These are phyloP conservation scores for Puccinia horiana DNA, from an alignment of 1,284 basidiomycete species.

Conservation along the genomic window DNA sequence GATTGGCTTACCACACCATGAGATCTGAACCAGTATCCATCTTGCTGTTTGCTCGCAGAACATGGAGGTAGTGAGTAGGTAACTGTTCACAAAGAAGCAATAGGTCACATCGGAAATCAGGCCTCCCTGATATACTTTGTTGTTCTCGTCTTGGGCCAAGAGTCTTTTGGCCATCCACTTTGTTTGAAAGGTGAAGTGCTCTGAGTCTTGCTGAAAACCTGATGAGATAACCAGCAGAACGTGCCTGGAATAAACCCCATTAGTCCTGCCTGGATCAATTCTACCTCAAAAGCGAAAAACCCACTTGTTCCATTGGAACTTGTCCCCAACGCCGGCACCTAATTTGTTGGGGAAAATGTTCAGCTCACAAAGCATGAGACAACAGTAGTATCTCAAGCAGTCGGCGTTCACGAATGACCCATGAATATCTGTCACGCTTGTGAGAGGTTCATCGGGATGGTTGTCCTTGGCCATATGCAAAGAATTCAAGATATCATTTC, in stretches of 20 bases:
- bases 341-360: background rate
- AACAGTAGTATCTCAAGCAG: background rate
- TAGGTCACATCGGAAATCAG: background rate
- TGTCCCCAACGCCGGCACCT: background rate
- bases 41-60: background rate
- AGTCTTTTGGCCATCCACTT: too few relatives aligned
- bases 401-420: background rate
- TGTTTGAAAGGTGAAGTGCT: background rate
- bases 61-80: background rate
- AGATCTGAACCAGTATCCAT: background rate
- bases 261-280: too few relatives aligned
- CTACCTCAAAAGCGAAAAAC: background rate
- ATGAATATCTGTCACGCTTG: background rate
- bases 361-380: background rate
- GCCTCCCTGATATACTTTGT: background rate
- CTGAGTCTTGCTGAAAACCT: background rate
- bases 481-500: too few relatives aligned
- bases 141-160: background rate
- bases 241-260: background rate
- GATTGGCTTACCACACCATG: too few relatives aligned
- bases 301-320: too few relatives aligned
- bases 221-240: background rate
- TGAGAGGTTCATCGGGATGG: background rate
- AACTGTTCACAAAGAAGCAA: background rate
- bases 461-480: background rate